These are phyloP conservation scores for Panaeolus cyanescens DNA, from an alignment of 768 basidiomycete genomes.

Conservation along the genomic window DNA sequence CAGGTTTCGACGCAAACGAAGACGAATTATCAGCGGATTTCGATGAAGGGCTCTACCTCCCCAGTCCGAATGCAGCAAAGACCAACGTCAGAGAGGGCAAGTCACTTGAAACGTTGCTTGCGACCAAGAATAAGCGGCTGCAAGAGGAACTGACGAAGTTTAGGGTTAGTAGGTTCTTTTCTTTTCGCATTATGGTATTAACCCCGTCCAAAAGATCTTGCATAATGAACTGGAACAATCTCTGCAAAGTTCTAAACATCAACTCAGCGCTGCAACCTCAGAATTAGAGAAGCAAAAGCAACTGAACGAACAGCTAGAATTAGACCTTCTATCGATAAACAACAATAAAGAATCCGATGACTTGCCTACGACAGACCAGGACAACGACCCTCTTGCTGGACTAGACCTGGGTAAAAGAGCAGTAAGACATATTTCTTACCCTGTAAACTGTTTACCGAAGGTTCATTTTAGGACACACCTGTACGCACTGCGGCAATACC, in stretches of 20 bases:
- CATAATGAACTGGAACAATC: slow-evolving; percentile 80
- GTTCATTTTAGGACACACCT: slow-evolving; percentile 23
- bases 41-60: slow-evolving; percentile 65
- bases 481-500: slow-evolving; percentile 65
- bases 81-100: slow-evolving; percentile 74
- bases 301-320: slow-evolving; percentile 91
- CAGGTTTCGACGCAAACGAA: slow-evolving; percentile 76
- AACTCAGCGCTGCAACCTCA: slow-evolving; percentile 55
- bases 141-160: slow-evolving; percentile 92
- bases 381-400: slow-evolving; percentile 65
- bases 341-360: slow-evolving; percentile 42
- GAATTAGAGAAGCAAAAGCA: slow-evolving; percentile 78
- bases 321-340: slow-evolving; percentile 84
- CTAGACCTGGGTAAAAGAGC: slow-evolving; percentile 70
- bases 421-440: slow-evolving; percentile 28
- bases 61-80: slow-evolving; percentile 89
- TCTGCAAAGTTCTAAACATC: slow-evolving; percentile 55
- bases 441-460: neutral
- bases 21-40: slow-evolving; percentile 54
- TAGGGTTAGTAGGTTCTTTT: slow-evolving; percentile 50
- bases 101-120: slow-evolving; percentile 88
- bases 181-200: neutral
- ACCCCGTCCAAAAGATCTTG: slow-evolving; percentile 56
- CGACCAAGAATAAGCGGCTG: slow-evolving; percentile 91
- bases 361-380: slow-evolving; percentile 27